Evolutionary conservation across 164 flowering plant species (phyloP), one percentile per base, ranked within the genome.

Genomic region (Tinospora cordifolia): DNA sequence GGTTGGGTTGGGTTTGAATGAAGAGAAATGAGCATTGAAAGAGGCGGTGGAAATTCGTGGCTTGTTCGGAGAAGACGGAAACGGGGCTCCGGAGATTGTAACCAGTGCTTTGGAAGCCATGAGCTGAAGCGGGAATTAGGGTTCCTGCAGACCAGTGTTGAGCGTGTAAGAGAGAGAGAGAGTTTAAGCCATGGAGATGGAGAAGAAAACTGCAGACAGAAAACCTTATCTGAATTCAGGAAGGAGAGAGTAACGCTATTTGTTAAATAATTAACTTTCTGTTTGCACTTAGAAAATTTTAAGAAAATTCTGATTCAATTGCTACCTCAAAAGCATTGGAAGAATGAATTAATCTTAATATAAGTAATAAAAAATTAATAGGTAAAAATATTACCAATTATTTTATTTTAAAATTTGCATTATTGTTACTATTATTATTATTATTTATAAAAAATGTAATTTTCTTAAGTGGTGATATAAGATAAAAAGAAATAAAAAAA

Each of bases 101-200:
- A 79, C 67, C 46, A 87, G 69, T 12, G 91, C 78, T 19, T 63
- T 67, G 63, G 79, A 79, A 58, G 67, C 70, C 83, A 80, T 77
- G 22, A 21, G 17, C n/a, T 51, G 58, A 51, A 17, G 58, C 17
- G 19, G n/a, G 6, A 51, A 51, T 51, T 51, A 51, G 58, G 58
- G 58, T 51, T 51, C 19, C n/a, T 51, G 58, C 0, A 51, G 4
- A n/a, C 14, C 3, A 44, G 36, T 30, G 36, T 30, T 30, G 4
- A 30, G 36, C 9, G 12, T 11, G 47, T 7, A 44, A 7, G 47
- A 44, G 22, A 51, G 58, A 51, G 58, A 51, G n/a, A 3, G 58
- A 15, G 15, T 15, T 51, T 14, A 51, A 17, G 58, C 58, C 58
- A 51, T 51, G n/a, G 58, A 51, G 19, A 30, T 30, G 36, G 58